Evolutionary conservation across 2,329 filamentous ascomycete species (phyloP).

Genomic region (Beauveria caledonica): DNA sequence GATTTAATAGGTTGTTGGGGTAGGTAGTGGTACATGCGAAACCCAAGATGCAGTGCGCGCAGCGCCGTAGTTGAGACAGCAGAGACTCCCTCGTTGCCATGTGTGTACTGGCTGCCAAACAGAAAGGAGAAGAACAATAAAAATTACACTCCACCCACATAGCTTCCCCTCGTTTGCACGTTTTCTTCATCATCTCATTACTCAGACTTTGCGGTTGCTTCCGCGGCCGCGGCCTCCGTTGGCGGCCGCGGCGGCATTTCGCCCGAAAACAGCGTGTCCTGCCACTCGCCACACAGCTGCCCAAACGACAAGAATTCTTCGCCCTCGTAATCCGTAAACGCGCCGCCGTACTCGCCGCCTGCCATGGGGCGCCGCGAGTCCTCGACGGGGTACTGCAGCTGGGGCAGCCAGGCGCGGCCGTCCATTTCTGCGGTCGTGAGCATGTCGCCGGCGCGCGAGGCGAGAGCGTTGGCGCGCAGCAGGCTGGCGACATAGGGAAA

Average conservation of each 20-base stretch:
- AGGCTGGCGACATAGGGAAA: conserved; percentile 11
- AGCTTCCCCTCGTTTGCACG: background rate
- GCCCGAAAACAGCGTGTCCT: conserved; percentile 9
- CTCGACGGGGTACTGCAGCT: background rate
- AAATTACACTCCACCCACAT: background rate
- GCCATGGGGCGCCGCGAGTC: background rate
- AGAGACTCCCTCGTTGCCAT: no score
- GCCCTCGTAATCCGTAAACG: conserved; percentile 18
- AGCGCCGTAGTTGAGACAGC: background rate
- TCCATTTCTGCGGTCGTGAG: conserved; percentile 1
- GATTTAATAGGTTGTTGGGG: background rate
- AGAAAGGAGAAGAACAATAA: background rate
- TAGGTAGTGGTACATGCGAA: background rate
- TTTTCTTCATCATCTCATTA: background rate
- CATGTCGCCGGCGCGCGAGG: conserved; percentile 5
- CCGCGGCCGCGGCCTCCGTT: background rate
- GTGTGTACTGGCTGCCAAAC: no score
- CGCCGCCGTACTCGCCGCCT: conserved; percentile 7
- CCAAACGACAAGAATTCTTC: conserved; percentile 21
- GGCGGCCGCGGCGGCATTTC: background rate
- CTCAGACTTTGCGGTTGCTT: background rate
- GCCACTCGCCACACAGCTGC: conserved; percentile 20
- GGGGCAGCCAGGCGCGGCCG: conserved; percentile 7
- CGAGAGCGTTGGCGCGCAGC: conserved; percentile 8
- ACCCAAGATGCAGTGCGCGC: background rate